Evolutionary conservation across 257 asterid species (phyloP).

Genomic region (Apocynum venetum): DNA sequence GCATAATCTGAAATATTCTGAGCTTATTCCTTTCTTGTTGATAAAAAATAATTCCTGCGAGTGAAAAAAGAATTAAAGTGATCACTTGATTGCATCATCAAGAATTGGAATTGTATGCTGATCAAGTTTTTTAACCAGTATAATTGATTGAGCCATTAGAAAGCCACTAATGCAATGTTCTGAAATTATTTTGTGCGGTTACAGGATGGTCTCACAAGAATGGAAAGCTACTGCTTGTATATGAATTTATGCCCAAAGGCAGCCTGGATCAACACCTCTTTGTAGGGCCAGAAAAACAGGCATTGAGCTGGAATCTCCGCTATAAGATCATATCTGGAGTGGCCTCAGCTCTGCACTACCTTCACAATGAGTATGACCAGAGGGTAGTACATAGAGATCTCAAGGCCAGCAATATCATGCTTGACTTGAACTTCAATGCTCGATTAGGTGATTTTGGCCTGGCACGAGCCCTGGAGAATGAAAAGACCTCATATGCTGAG

Average conservation of each 20-base stretch:
- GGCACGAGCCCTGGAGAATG: conserved; percentile 86
- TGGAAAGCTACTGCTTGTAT: conserved; percentile 71
- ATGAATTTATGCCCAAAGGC: conserved; percentile 95
- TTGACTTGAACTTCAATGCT: conserved; percentile 70
- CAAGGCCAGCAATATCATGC: conserved; percentile 93
- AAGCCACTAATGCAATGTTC: background rate
- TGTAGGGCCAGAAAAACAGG: conserved; percentile 32
- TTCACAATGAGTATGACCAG: conserved; percentile 86
- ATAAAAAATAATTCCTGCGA: background rate
- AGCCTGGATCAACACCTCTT: conserved; percentile 84
- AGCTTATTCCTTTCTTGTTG: background rate
- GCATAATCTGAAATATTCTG: background rate
- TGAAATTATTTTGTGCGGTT: conserved; percentile 10
- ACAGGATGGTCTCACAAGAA: conserved; percentile 98
- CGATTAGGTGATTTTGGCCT: conserved; percentile 95
- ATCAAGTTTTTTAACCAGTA: background rate
- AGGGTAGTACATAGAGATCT: conserved; percentile 84
- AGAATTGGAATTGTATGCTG: background rate
- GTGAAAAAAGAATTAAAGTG: background rate
- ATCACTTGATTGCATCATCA: background rate
- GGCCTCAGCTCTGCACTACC: conserved; percentile 82
- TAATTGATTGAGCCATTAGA: background rate
- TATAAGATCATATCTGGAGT: conserved; percentile 68
- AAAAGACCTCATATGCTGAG: conserved; percentile 72
- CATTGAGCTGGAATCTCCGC: conserved; percentile 64